Percentiles rank a stretch among this genome's conserved stretches.
These are phyloP conservation scores for Torrubiellomyces zombiae DNA, from an alignment of 2,329 filamentous ascomycete genomes.

Conservation along the genomic window DNA sequence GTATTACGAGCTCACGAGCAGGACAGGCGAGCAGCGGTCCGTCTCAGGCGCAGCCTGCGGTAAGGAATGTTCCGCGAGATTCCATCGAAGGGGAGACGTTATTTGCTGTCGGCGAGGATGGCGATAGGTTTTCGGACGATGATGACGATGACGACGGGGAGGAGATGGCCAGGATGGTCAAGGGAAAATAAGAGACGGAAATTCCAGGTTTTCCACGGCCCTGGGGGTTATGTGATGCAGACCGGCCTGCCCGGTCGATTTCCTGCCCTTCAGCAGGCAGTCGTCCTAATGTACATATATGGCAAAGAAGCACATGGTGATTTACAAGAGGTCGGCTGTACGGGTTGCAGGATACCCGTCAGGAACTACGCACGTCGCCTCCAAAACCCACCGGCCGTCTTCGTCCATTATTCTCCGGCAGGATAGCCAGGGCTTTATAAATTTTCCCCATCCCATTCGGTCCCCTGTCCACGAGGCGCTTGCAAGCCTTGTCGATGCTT, in stretches of 20 bases:
- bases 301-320: too few relatives aligned
- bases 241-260: slow-evolving; percentile 1
- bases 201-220: too few relatives aligned
- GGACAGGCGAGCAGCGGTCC: slow-evolving; percentile 9
- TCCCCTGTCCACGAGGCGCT: slow-evolving; percentile 66
- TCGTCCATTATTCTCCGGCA: slow-evolving; percentile 61
- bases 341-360: too few relatives aligned
- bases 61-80: slow-evolving; percentile 28
- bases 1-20: slow-evolving; percentile 9
- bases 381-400: slow-evolving; percentile 85
- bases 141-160: slow-evolving; percentile 35
- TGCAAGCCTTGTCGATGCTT: slow-evolving; percentile 59
- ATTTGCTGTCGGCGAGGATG: slow-evolving; percentile 79
- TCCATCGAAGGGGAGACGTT: slow-evolving; percentile 79
- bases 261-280: too few relatives aligned
- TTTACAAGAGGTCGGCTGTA: too few relatives aligned
- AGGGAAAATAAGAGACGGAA: slow-evolving; percentile 21
- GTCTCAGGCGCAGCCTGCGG: slow-evolving; percentile 8
- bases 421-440: slow-evolving; percentile 83
- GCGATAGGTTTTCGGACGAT: slow-evolving; percentile 68
- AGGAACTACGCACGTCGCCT: slow-evolving; percentile 50
- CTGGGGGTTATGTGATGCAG: too few relatives aligned
- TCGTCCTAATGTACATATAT: too few relatives aligned
- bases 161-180: slow-evolving; percentile 34
- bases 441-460: slow-evolving; percentile 82